phyloP scores from a whole-genome alignment of 345 rosid genomes.

The Populus tremula region DNA sequence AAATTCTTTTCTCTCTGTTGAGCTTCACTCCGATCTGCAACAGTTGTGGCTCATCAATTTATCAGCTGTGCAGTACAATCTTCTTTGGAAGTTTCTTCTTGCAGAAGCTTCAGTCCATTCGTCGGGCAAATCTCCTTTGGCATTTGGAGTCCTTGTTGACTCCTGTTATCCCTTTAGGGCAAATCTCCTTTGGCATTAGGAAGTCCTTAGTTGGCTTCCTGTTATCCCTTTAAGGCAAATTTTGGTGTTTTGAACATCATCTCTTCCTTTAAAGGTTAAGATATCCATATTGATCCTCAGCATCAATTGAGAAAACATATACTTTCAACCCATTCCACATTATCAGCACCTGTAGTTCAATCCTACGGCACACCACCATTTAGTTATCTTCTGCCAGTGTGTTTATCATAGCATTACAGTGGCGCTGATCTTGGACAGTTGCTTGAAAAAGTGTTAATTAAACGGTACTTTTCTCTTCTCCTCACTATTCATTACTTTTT shows the following conservation, averaged over 20 bases:
- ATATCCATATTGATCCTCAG: neutral
- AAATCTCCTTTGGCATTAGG: slow-evolving; percentile 45
- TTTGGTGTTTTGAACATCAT: slow-evolving; percentile 16
- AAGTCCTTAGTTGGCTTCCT: slow-evolving; percentile 33
- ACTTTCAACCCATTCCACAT: neutral
- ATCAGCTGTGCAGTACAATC: slow-evolving; percentile 19
- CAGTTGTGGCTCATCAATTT: slow-evolving; percentile 12
- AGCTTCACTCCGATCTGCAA: slow-evolving; percentile 17
- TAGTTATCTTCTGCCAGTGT: neutral
- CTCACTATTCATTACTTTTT: neutral
- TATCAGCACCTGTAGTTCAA: neutral
- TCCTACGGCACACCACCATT: slow-evolving; percentile 1
- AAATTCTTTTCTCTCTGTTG: neutral
- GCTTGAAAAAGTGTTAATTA: neutral
- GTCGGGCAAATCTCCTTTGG: slow-evolving; percentile 72
- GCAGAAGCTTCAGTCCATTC: slow-evolving; percentile 39
- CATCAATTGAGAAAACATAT: neutral
- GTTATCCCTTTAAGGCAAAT: slow-evolving; percentile 33
- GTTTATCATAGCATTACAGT: neutral
- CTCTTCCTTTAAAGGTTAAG: slow-evolving; percentile 26
- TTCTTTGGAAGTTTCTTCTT: slow-evolving; percentile 22
- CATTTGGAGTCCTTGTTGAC: slow-evolving; percentile 39
- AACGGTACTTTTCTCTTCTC: neutral
- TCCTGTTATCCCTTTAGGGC: slow-evolving; percentile 32
- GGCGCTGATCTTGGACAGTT: neutral